These are phyloP conservation scores for Hemileia vastatrix DNA, from an alignment of 1,284 basidiomycete genomes.

Conservation along the genomic window DNA sequence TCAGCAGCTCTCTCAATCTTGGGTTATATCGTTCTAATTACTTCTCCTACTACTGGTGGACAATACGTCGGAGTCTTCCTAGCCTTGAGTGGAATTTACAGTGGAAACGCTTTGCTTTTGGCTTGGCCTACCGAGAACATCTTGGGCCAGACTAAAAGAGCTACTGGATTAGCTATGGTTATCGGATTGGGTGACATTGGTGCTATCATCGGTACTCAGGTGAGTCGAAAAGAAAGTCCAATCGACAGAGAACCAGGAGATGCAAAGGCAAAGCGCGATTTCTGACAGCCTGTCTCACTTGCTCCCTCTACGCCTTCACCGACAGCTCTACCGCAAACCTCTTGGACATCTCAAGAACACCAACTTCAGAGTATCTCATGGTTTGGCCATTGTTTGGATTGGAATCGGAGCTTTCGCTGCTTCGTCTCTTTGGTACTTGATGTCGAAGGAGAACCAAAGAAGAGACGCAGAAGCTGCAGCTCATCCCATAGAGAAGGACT, in stretches of 20 bases:
- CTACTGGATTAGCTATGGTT: constrained; percentile 57
- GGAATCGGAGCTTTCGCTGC: constrained; percentile 50
- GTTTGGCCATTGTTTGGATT: constrained; percentile 37
- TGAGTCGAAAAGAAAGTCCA: constrained; percentile 36
- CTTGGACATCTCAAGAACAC: no score
- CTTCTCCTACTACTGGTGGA: constrained; percentile 51
- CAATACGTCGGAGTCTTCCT: constrained; percentile 59
- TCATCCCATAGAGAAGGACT: no score
- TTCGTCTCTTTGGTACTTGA: constrained; percentile 50
- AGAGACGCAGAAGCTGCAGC: constrained; percentile 48
- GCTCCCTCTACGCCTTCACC: constrained; percentile 48
- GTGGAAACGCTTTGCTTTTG: constrained; percentile 53
- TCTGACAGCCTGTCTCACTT: not conserved
- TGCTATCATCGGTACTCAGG: constrained; percentile 53
- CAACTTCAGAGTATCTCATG: constrained; percentile 55
- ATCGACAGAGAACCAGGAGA: constrained; percentile 7
- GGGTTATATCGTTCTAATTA: constrained; percentile 58
- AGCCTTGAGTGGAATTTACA: constrained; percentile 55
- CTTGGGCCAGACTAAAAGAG: constrained; percentile 61
- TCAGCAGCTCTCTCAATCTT: constrained; percentile 52
- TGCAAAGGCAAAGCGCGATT: not conserved
- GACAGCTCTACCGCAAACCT: constrained; percentile 53
- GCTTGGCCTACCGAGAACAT: constrained; percentile 60
- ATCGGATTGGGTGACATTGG: constrained; percentile 60
- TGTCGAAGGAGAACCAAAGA: constrained; percentile 52